phyloP scores from a whole-genome alignment of 768 basidiomycete species.

The Mycena amicta region DNA sequence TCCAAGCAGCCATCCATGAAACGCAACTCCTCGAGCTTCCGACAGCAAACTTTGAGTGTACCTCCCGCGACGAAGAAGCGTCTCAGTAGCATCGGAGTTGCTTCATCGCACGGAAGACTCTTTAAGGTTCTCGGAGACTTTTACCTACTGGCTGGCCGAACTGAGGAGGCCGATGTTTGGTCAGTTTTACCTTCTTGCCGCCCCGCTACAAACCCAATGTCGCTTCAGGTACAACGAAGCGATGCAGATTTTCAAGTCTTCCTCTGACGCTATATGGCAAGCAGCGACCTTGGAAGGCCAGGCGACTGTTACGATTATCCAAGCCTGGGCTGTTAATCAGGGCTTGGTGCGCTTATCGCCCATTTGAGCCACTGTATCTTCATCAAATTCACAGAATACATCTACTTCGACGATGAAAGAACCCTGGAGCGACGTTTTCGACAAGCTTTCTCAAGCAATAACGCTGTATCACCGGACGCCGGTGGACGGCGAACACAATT shows the following conservation, averaged over 20 bases:
- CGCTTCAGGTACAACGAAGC: slow-evolving; percentile 82
- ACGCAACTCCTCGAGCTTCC: slow-evolving; percentile 57
- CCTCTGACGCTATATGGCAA: slow-evolving; percentile 85
- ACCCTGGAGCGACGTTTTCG: slow-evolving; percentile 75
- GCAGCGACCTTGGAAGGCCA: slow-evolving; percentile 86
- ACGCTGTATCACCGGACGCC: slow-evolving; percentile 64
- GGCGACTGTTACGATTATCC: slow-evolving; percentile 76
- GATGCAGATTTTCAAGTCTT: slow-evolving; percentile 68
- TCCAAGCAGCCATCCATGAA: slow-evolving; percentile 45
- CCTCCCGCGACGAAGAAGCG: slow-evolving; percentile 64
- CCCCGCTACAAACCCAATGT: slow-evolving; percentile 4
- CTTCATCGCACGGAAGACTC: slow-evolving; percentile 82
- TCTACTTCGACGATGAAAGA: slow-evolving; percentile 57
- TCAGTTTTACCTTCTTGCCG: slow-evolving; percentile 37
- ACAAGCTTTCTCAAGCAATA: slow-evolving; percentile 70
- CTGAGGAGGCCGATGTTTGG: slow-evolving; percentile 82
- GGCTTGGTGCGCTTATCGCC: slow-evolving; percentile 57
- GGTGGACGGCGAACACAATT: slow-evolving; percentile 58
- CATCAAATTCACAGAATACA: slow-evolving; percentile 47
- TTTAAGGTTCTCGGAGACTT: slow-evolving; percentile 90
- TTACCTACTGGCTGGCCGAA: slow-evolving; percentile 84
- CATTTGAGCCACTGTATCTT: slow-evolving; percentile 9
- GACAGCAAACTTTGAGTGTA: slow-evolving; percentile 53
- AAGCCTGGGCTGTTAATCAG: slow-evolving; percentile 80
- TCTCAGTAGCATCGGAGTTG: slow-evolving; percentile 60